Evolutionary conservation across 495 filamentous ascomycete genomes (phyloP).

Genomic region (Podospora australis): DNA sequence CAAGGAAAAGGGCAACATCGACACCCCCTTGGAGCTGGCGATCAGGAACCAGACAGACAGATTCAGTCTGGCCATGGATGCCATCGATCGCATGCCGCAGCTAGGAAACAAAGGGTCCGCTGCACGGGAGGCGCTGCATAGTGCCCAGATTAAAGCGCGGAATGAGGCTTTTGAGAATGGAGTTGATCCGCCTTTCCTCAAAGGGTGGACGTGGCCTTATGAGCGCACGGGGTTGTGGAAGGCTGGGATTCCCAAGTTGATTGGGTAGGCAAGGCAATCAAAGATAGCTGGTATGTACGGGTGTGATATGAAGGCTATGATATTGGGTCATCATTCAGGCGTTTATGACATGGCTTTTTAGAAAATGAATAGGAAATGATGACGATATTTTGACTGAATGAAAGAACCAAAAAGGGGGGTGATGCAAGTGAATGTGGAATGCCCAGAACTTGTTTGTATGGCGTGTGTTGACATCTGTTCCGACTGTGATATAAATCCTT

Average conservation of each 20-base stretch:
- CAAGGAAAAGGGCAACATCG: slow-evolving; percentile 72
- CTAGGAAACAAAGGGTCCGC: slow-evolving; percentile 52
- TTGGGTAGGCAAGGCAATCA: slow-evolving; percentile 19
- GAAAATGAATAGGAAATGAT: too few relatives aligned
- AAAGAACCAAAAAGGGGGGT: too few relatives aligned
- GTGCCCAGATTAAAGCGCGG: slow-evolving; percentile 50
- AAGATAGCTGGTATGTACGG: neutral
- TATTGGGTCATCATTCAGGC: too few relatives aligned
- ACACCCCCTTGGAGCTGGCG: slow-evolving; percentile 66
- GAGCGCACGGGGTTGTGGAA: slow-evolving; percentile 22
- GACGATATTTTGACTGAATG: too few relatives aligned
- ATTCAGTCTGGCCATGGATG: slow-evolving; percentile 64
- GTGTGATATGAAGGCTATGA: neutral
- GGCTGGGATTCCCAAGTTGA: too few relatives aligned
- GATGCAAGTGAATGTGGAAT: too few relatives aligned
- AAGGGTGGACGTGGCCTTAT: slow-evolving; percentile 58
- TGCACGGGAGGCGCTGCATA: slow-evolving; percentile 54
- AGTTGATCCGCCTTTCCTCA: slow-evolving; percentile 58
- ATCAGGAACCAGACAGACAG: slow-evolving; percentile 66
- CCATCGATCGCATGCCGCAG: slow-evolving; percentile 55
- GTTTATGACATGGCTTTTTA: too few relatives aligned
- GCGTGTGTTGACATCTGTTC: too few relatives aligned
- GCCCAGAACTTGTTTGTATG: too few relatives aligned
- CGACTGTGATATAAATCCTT: too few relatives aligned
- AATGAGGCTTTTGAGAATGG: slow-evolving; percentile 58